A percentile compares a stretch with the other conserved stretches of the same genome.
Evolutionary conservation across 1,284 basidiomycete genomes (phyloP).

Genomic region (Inonotus hispidus): DNA sequence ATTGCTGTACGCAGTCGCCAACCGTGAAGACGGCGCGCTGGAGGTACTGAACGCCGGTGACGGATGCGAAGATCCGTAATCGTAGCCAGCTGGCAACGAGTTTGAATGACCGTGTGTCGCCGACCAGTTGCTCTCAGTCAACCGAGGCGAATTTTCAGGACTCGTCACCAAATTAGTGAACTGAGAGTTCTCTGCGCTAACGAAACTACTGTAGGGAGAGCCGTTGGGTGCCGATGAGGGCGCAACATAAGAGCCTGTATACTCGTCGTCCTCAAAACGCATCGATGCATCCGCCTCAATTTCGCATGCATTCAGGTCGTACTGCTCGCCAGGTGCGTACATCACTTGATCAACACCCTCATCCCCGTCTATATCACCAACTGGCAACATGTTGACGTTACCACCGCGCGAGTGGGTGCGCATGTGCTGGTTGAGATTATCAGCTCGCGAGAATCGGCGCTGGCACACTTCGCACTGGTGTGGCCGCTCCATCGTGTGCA

Average conservation of each 20-base stretch:
- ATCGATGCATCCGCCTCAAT: conserved; percentile 41
- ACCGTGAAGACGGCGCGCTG: conserved; percentile 23
- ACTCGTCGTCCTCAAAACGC: conserved; percentile 48
- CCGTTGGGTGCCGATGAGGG: conserved; percentile 25
- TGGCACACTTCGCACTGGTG: conserved; percentile 68
- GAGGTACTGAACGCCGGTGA: conserved; percentile 37
- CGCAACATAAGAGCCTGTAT: conserved; percentile 55
- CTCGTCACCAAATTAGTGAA: conserved; percentile 14
- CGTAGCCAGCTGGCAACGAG: conserved; percentile 20
- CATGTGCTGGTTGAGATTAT: conserved; percentile 80
- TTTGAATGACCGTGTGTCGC: conserved; percentile 10
- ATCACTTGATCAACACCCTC: conserved; percentile 27
- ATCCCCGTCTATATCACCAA: conserved; percentile 27
- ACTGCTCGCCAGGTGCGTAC: conserved; percentile 19
- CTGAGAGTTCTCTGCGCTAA: neutral
- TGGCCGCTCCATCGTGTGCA: conserved; percentile 86
- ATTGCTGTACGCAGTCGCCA: conserved; percentile 17
- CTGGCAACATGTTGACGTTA: conserved; percentile 26
- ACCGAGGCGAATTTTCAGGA: conserved; percentile 18
- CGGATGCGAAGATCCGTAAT: conserved; percentile 23
- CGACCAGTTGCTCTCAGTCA: conserved; percentile 12
- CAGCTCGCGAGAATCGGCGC: conserved; percentile 79
- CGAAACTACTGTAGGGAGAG: conserved; percentile 5
- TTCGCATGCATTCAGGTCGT: conserved; percentile 40
- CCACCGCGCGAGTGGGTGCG: conserved; percentile 63